Conservation (phyloP, 768 basidiomycete genomes). For the Symmetrospora coprosmae region DNA sequence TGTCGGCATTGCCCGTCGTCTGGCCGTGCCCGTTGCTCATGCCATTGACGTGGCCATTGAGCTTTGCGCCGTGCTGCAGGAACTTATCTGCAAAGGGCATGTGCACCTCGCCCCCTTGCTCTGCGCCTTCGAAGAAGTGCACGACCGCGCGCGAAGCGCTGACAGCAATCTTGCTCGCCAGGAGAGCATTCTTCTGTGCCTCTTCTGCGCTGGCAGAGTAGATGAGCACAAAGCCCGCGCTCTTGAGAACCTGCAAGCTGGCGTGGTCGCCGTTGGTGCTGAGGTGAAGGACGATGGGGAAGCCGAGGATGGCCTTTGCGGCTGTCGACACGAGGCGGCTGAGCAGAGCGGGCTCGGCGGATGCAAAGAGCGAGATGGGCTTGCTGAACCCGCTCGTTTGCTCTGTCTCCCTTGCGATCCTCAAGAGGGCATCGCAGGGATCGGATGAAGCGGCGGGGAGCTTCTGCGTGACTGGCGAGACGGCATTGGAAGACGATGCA, state of each 20-base stretch:
- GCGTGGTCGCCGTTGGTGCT: slow-evolving; percentile 54
- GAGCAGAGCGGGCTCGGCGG: slow-evolving; percentile 4
- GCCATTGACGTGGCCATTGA: slow-evolving; percentile 33
- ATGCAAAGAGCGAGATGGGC: not conserved
- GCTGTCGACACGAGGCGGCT: slow-evolving; percentile 9
- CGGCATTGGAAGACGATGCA: not conserved
- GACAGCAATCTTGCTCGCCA: slow-evolving; percentile 66
- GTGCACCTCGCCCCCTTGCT: slow-evolving; percentile 30
- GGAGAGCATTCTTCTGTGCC: slow-evolving; percentile 76
- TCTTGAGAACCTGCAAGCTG: slow-evolving; percentile 59
- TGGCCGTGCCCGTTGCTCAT: slow-evolving; percentile 21
- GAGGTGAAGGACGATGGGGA: slow-evolving; percentile 59
- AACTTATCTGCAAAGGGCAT: slow-evolving; percentile 35
- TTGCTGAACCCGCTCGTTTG: not conserved
- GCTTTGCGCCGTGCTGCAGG: slow-evolving; percentile 16
- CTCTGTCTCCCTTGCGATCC: not conserved
- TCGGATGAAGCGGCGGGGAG: slow-evolving; percentile 21
- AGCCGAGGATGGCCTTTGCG: slow-evolving; percentile 46
- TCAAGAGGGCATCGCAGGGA: not conserved
- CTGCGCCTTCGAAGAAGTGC: slow-evolving; percentile 53
- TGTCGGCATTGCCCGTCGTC: slow-evolving; percentile 6
- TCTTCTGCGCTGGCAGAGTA: slow-evolving; percentile 62
- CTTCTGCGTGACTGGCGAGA: not conserved
- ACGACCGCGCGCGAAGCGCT: slow-evolving; percentile 61
- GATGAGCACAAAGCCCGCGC: slow-evolving; percentile 66